Conservation (phyloP, 2,329 filamentous ascomycete genomes). For the Penicillium fuscoglaucum region DNA sequence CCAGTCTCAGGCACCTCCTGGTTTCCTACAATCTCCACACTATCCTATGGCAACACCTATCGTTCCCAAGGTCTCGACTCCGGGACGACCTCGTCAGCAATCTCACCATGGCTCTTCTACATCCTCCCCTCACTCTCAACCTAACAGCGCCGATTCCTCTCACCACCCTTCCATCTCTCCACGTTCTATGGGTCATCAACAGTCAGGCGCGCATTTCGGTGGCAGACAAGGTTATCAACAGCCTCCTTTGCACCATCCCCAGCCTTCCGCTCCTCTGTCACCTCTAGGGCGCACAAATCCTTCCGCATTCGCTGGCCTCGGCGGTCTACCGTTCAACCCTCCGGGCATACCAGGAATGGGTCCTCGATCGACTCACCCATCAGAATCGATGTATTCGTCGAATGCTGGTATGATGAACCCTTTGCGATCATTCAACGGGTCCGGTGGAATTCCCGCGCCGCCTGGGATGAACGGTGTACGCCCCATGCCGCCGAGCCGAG, state of each 20-base stretch:
- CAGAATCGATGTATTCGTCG: conserved; percentile 57
- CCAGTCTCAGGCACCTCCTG: conserved; percentile 53
- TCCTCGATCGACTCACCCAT: conserved; percentile 53
- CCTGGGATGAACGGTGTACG: conserved; percentile 62
- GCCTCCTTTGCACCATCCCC: conserved; percentile 57
- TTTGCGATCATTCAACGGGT: conserved; percentile 54
- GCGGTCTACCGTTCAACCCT: conserved; percentile 55
- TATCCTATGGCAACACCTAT: conserved; percentile 76
- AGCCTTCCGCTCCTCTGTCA: conserved; percentile 63
- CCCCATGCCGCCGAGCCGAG: conserved; percentile 59
- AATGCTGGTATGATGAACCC: conserved; percentile 54
- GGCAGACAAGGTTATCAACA: conserved; percentile 59
- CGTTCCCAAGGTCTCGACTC: conserved; percentile 78
- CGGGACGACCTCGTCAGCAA: conserved; percentile 70
- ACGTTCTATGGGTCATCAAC: conserved; percentile 61
- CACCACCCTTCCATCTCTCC: conserved; percentile 61
- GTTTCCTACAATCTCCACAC: conserved; percentile 70
- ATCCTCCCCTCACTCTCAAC: conserved; percentile 61
- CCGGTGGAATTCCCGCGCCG: conserved; percentile 56
- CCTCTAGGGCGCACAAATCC: conserved; percentile 63
- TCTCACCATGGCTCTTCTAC: conserved; percentile 76
- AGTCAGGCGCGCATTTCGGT: conserved; percentile 63
- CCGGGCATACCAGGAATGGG: conserved; percentile 56
- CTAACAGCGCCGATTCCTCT: conserved; percentile 56
- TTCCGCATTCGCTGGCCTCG: conserved; percentile 52